Base-by-base conservation (phyloP, 1,284 basidiomycete species). In the Cutaneotrichosporon cavernicola region DNA sequence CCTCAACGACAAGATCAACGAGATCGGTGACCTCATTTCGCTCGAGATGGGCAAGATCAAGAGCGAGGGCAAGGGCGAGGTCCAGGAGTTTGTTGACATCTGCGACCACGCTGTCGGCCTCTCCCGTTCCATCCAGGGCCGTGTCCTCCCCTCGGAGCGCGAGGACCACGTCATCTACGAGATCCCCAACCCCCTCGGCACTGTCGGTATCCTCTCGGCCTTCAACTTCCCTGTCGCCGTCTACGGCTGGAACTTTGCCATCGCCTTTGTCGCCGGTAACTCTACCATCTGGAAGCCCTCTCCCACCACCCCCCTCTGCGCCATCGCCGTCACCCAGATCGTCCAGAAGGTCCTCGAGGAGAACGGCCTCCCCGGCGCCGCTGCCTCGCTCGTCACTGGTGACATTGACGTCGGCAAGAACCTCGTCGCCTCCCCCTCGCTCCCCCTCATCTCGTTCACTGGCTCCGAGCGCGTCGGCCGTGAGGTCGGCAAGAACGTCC, bases 211-310 rank as follows among this genome's bases (percentile, higher is more conserved):
- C 10, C 82, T 97, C 60, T 90, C 81, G 0, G 93, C 93, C 0
- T 96, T 96, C 84, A 97, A 97, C 79, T 97, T 97, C 79, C 94
- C 94, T 9, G 89, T 94, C 55, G 77, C 77, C 22, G 77, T 79
- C 53, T 93, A 92, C 78, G 91, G 89, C 70, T 92, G 91, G 94
- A 97, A 97, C 80, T 84, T 97, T 53, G 86, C 92, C 2, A 84
- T 97, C 34, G 92, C 92, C 2, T 83, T 97, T 61, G 89, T 91
- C 2, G 90, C 92, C 40, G 94, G 73, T 9, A 97, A 97, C 79
- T 88, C 92, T 2, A 95, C 92, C 0, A 82, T 98, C 53, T 98
- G 94, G 94, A 97, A 97, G 78, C 94, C 94, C 1, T 90, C 92
- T 0, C 91, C 90, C 0, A 90, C 87, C 5, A 97, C 95, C 0